These are phyloP conservation scores for Pleurotus tuber-regium DNA, from an alignment of 768 basidiomycete species.

Conservation along the genomic window DNA sequence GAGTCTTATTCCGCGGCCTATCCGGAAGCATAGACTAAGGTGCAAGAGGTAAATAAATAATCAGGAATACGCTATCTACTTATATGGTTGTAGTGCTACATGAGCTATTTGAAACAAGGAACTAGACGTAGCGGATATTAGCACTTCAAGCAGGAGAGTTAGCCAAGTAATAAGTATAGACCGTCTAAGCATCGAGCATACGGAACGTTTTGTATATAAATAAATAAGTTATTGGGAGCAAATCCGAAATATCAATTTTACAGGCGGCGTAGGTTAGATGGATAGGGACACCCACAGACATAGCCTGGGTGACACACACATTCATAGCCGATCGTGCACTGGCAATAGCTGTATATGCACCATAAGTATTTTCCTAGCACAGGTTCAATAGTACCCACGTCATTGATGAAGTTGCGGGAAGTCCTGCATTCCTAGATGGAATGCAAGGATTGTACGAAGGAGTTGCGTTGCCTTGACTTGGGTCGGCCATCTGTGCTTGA, in stretches of 20 bases:
- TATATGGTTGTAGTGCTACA: too few species aligned
- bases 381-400: neutral
- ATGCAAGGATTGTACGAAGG: neutral
- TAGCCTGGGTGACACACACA: neutral
- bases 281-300: neutral
- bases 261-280: neutral
- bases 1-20: too few species aligned
- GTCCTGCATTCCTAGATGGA: neutral
- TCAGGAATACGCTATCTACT: too few species aligned
- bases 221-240: neutral
- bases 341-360: neutral
- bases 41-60: too few species aligned
- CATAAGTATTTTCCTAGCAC: neutral
- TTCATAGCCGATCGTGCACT: neutral
- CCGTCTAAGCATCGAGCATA: too few species aligned
- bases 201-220: neutral
- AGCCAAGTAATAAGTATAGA: too few species aligned
- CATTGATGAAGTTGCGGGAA: neutral
- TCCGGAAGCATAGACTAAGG: too few species aligned
- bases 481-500: neutral
- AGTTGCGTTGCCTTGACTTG: neutral
- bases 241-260: too few species aligned
- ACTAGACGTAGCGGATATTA: too few species aligned
- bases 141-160: too few species aligned
- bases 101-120: too few species aligned